These are phyloP conservation scores for Claviceps arundinis DNA, from an alignment of 2,329 filamentous ascomycete species.

Conservation along the genomic window DNA sequence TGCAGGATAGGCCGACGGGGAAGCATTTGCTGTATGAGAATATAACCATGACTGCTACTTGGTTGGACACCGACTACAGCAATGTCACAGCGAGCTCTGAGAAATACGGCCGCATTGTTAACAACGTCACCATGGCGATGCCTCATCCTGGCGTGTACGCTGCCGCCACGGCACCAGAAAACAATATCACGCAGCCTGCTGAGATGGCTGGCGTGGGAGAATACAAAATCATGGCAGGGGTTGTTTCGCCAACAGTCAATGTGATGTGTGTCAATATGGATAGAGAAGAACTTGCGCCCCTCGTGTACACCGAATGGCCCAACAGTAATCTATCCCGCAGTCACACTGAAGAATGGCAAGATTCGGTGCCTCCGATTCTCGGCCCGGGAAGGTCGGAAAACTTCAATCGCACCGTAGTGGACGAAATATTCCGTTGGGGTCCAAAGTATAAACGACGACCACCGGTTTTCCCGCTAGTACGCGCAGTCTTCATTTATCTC, in stretches of 20 bases:
- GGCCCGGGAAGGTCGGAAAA: slow-evolving; percentile 17
- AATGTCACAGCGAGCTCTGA: slow-evolving; percentile 39
- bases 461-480: slow-evolving; percentile 26
- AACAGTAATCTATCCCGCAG: slow-evolving; percentile 21
- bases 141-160: slow-evolving; percentile 56
- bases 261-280: slow-evolving; percentile 59
- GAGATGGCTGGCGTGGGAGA: slow-evolving; percentile 52
- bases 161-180: slow-evolving; percentile 47
- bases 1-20: slow-evolving; percentile 41
- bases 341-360: slow-evolving; percentile 23
- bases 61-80: slow-evolving; percentile 46
- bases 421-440: slow-evolving; percentile 60
- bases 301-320: slow-evolving; percentile 53
- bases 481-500: no score
- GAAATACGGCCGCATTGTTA: slow-evolving; percentile 44
- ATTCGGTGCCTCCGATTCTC: slow-evolving; percentile 20
- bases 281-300: slow-evolving; percentile 41
- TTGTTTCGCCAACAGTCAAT: slow-evolving; percentile 58
- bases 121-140: slow-evolving; percentile 67
- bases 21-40: slow-evolving; percentile 57
- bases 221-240: slow-evolving; percentile 54
- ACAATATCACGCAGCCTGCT: slow-evolving; percentile 56
- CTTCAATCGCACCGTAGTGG: slow-evolving; percentile 46
- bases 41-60: slow-evolving; percentile 54
- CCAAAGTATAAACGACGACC: slow-evolving; percentile 33